Conservation (phyloP, 2,329 filamentous ascomycete genomes). For the Paraconiothyrium sp. region DNA sequence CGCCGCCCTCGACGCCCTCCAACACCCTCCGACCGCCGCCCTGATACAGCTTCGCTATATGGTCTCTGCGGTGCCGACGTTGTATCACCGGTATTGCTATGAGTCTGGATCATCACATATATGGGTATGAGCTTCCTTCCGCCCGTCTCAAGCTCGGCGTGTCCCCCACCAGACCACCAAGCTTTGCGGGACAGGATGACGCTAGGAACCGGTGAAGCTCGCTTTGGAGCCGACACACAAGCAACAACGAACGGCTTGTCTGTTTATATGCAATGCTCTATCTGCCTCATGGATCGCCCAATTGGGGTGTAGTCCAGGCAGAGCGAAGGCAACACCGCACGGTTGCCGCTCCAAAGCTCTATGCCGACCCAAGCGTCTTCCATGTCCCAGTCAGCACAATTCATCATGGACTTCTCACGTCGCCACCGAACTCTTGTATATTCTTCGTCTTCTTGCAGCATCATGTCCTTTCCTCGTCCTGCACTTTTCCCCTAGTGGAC, state of each 20-base stretch:
- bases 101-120: constrained; percentile 53
- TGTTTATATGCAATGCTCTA: constrained; percentile 31
- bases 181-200: constrained; percentile 19
- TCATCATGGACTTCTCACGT: constrained; percentile 17
- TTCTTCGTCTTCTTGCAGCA: constrained; percentile 13
- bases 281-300: constrained; percentile 30
- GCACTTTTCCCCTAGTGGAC: constrained; percentile 24
- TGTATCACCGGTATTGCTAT: constrained; percentile 49
- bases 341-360: constrained; percentile 38
- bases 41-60: constrained; percentile 38
- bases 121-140: constrained; percentile 49
- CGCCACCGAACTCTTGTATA: constrained; percentile 1
- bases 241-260: constrained; percentile 28
- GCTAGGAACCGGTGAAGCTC: constrained; percentile 26
- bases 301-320: constrained; percentile 39
- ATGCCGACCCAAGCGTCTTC: constrained; percentile 32
- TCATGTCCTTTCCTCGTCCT: constrained; percentile 11
- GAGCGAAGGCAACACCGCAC: constrained; percentile 51
- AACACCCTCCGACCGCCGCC: constrained; percentile 28
- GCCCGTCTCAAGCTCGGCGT: constrained; percentile 27
- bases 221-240: constrained; percentile 14
- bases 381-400: constrained; percentile 30
- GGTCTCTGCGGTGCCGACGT: constrained; percentile 36
- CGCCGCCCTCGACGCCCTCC: constrained; percentile 28
- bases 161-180: constrained; percentile 20